phyloP scores from a whole-genome alignment of 768 basidiomycete genomes.

The Auricularia heimuer region DNA sequence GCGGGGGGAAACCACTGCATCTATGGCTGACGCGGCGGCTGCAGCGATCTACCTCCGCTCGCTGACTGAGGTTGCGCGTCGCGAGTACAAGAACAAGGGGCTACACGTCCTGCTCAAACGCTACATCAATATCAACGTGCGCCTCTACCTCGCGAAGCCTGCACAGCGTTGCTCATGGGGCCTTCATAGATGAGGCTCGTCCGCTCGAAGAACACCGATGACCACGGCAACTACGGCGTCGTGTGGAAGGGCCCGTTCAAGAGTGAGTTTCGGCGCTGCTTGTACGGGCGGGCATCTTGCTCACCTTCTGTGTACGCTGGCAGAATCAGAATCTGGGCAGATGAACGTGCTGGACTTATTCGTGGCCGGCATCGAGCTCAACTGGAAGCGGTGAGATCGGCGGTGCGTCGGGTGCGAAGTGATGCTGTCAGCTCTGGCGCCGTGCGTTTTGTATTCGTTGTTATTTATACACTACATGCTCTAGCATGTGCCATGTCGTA shows the following conservation, averaged over 20 bases:
- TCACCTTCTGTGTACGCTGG: too few relatives aligned
- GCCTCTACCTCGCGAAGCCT: not conserved
- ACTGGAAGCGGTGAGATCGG: not conserved
- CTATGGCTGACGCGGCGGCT: too few relatives aligned
- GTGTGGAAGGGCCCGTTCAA: not conserved
- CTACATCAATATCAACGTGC: not conserved
- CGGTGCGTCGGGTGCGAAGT: too few relatives aligned
- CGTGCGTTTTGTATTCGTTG: too few relatives aligned
- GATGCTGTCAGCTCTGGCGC: too few relatives aligned
- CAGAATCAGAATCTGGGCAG: not conserved
- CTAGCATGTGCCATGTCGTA: too few relatives aligned
- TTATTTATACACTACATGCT: too few relatives aligned
- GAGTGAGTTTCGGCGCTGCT: not conserved
- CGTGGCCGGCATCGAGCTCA: not conserved
- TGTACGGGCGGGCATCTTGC: too few relatives aligned
- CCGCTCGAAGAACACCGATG: not conserved
- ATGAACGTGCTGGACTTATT: not conserved
- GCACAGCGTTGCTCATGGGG: not conserved
- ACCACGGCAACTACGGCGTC: not conserved
- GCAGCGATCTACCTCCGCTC: not conserved
- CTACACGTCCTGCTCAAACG: not conserved
- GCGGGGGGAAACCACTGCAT: too few relatives aligned
- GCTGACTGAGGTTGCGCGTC: not conserved
- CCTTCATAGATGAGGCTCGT: not conserved
- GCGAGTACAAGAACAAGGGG: not conserved